Evolutionary conservation across 2,329 filamentous ascomycete genomes (phyloP), one percentile per base, ranked within the genome.

Genomic region (Ascochyta fabae): DNA sequence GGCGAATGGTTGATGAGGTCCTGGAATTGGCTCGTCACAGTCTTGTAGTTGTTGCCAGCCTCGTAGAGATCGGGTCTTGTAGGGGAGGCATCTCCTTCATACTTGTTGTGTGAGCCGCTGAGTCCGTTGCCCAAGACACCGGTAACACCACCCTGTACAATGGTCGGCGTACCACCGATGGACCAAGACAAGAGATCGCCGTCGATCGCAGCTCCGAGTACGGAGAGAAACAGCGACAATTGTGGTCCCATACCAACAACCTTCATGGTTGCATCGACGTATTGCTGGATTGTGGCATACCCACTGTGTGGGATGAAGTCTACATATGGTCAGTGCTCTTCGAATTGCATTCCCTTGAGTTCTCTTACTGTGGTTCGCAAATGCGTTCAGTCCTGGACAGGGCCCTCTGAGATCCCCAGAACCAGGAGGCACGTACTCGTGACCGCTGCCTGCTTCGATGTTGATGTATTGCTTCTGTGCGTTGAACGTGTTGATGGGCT

Each of bases 361-460:
- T 13, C 13, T 54, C 61, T 40, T 47, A 66, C 61, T 58, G 27
- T 68, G 65, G 39, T 68, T 68, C 15, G 65, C 65, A 49, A 68
- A 61, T 3, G 65, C 65, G 16, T 68, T 68, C 3, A 68, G 49
- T n/a, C 65, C 65, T 3, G 65, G 65, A 36, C 65, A 68, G 22
- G 65, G 65, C 4, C 65, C 65, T 46, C 65, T 56, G n/a, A 68
- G 59, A 33, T 68, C 65, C 15, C 56, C 56, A 10, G 62, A 55
- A 4, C 62, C 60, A n/a, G 65, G 65, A n/a, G 65, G 48, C n/a
- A 62, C 59, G 23, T 66, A 68, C 34, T 68, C 62, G 39, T 68
- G 64, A 2, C 65, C 65, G 16, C 59, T 64, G 15, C 65, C 64
- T 10, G 48, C 45, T 9, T 54, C 57, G 4, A 68, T 56, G 22